Conservation (phyloP, 805 yeast genomes). For the Hemisphaericaspora nanyangensis region DNA sequence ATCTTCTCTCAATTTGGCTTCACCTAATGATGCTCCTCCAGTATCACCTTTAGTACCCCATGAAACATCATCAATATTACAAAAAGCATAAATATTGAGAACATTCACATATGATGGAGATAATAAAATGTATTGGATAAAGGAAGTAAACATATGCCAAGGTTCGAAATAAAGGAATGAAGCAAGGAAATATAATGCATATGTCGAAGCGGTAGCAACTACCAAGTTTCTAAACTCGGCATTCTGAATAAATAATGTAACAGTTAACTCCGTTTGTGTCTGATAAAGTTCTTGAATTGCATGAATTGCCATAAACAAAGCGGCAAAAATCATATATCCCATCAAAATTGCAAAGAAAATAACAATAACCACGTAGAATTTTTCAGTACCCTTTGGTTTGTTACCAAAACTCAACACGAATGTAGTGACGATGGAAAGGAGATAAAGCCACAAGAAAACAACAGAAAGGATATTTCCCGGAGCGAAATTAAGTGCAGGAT, state of each 20-base stretch:
- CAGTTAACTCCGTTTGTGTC: conserved; percentile 39
- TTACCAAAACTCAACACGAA: conserved; percentile 64
- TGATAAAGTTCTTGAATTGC: conserved; percentile 38
- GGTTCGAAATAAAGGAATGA: conserved; percentile 60
- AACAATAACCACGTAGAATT: conserved; percentile 50
- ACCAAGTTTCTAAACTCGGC: conserved; percentile 46
- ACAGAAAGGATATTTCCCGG: conserved; percentile 49
- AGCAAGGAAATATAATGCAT: conserved; percentile 56
- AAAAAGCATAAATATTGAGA: conserved; percentile 63
- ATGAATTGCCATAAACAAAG: conserved; percentile 54
- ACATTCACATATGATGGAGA: conserved; percentile 54
- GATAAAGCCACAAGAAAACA: conserved; percentile 51
- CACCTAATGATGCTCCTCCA: conserved; percentile 56
- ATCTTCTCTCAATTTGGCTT: conserved; percentile 48
- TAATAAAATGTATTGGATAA: conserved; percentile 47
- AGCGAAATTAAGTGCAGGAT: conserved; percentile 33
- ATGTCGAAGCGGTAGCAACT: conserved; percentile 58
- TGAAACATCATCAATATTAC: conserved; percentile 68
- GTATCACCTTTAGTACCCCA: conserved; percentile 74
- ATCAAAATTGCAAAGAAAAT: conserved; percentile 57
- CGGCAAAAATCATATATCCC: conserved; percentile 56
- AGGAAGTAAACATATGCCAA: conserved; percentile 61
- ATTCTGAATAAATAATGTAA: conserved; percentile 42
- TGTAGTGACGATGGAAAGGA: conserved; percentile 54
- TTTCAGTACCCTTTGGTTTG: conserved; percentile 58